Conservation (phyloP, 169 alveolate species). For the Eimeria sp. region DNA sequence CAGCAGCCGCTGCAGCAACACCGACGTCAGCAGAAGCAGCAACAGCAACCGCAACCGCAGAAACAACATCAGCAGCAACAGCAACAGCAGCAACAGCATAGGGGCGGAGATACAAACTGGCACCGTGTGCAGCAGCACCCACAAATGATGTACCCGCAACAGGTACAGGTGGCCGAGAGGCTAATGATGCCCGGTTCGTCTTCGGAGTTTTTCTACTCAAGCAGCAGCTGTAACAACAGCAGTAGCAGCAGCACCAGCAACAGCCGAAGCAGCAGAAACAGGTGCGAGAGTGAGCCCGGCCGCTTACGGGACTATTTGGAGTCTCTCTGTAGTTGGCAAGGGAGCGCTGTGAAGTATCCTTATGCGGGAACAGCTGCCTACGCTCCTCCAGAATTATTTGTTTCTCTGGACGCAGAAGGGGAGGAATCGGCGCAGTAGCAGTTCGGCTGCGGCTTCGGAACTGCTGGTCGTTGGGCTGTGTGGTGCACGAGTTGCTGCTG, state of each 20-base stretch:
- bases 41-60: background rate
- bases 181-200: background rate
- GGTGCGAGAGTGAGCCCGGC: background rate
- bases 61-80: background rate
- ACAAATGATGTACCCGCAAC: slow-evolving; percentile 26
- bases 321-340: background rate
- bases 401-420: background rate
- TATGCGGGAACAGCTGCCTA: slow-evolving; percentile 48
- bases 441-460: slow-evolving; percentile 31
- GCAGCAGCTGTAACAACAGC: background rate
- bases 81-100: background rate
- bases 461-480: slow-evolving; percentile 64
- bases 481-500: slow-evolving; percentile 51
- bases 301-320: background rate
- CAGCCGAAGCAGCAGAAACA: background rate
- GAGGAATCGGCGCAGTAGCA: slow-evolving; percentile 14
- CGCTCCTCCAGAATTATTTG: slow-evolving; percentile 44
- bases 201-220: background rate
- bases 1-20: background rate
- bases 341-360: background rate
- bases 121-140: no score
- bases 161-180: background rate
- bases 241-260: background rate
- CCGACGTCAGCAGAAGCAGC: background rate
- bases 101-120: no score